Base-by-base conservation (phyloP, 257 asterid genomes). In the Solanum tacnaense region DNA sequence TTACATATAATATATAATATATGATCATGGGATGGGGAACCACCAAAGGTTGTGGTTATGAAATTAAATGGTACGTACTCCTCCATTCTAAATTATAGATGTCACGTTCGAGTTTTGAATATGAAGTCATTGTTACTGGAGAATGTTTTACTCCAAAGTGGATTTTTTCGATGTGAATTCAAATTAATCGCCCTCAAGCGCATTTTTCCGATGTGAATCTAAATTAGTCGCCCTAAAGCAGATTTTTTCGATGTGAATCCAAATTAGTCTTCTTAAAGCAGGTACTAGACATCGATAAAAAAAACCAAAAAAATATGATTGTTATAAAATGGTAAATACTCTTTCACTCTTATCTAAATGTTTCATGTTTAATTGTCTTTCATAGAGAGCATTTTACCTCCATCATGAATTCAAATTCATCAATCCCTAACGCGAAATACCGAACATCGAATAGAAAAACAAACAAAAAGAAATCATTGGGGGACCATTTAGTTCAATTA, bases 401-500 rank as follows among this genome's bases (percentile, higher is more conserved):
- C 9, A 52, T 16, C 62, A 16, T 0, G 23, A 52, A 52, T 16
- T 4, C 0, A 3, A 34, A 35, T 4, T 73, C n/a, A 21, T 73
- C 29, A 41, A 35, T 2, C 11, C 9, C 9, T 9, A 73, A 73
- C 0, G 27, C 9, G 5, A 18, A 3, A 34, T 34, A 18, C 0
- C 18, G 5, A 5, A 2, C 6, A 35, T 13, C 0, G 2, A n/a
- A 20, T 35, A 18, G 7, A 16, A 72, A 72, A 71, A 31, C 25
- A 70, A 70, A 84, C 73, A 4, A 16, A 70, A 34, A 32, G 13
- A 34, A 73, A 74, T 74, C 82, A 20, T 27, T 71, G 87, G 92
- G 95, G 97, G 94, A 90, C 96, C 98, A 90, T 89, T 73, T 29
- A 88, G 90, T 91, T 86, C 35, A 29, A 87, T 76, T 88, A 91